A percentile compares a stretch with the other conserved stretches of the same genome.
phyloP scores from a whole-genome alignment of 179 eudicot species.

The Drosera spatulata region DNA sequence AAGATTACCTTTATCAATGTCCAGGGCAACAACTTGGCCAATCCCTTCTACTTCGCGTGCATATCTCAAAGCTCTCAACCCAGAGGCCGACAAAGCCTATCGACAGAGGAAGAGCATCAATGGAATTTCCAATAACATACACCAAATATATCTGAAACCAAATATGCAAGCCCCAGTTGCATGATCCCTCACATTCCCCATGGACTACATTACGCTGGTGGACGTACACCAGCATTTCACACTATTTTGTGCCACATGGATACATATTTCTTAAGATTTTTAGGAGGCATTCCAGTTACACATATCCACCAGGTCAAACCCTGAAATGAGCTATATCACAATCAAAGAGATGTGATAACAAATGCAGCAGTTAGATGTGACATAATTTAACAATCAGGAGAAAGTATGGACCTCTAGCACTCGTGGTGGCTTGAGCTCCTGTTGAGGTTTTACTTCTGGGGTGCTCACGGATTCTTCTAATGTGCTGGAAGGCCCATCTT shows the following conservation, averaged over 20 bases:
- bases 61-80: conserved; percentile 91
- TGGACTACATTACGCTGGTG: too few species aligned
- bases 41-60: conserved; percentile 95
- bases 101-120: conserved; percentile 4
- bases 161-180: not conserved
- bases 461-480: conserved; percentile 26
- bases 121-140: not conserved
- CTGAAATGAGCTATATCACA: too few species aligned
- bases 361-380: not conserved
- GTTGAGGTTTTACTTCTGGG: conserved; percentile 30
- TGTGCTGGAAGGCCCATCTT: conserved; percentile 32
- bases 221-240: too few species aligned
- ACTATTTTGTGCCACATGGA: too few species aligned
- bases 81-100: conserved; percentile 95
- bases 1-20: conserved; percentile 79
- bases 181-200: not conserved
- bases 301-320: too few species aligned
- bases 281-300: too few species aligned
- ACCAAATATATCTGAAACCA: not conserved
- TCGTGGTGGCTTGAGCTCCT: conserved; percentile 74
- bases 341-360: too few species aligned
- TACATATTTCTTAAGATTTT: too few species aligned
- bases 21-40: conserved; percentile 87
- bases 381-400: not conserved
- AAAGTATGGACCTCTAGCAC: conserved; percentile 69